These are phyloP conservation scores for Phialophora macrospora DNA, from an alignment of 2,329 filamentous ascomycete species.

Conservation along the genomic window DNA sequence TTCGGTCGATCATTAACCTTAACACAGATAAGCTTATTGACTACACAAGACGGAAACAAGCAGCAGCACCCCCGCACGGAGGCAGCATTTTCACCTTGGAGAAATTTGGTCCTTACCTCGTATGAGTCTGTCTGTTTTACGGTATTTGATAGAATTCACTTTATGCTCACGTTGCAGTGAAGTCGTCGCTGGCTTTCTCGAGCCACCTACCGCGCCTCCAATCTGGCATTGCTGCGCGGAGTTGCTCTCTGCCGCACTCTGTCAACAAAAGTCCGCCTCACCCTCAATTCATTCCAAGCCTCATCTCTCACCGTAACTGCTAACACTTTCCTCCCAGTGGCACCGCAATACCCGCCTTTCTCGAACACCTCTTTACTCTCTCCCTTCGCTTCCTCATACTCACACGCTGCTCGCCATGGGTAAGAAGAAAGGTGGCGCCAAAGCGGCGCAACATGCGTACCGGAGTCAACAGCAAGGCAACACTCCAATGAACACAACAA, in stretches of 20 bases:
- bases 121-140: slow-evolving; percentile 3
- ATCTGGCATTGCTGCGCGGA: slow-evolving; percentile 13
- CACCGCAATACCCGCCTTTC: slow-evolving; percentile 17
- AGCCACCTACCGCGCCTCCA: slow-evolving; percentile 1
- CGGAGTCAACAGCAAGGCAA: slow-evolving; percentile 1
- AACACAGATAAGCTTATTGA: slow-evolving; percentile 16
- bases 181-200: background rate
- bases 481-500: background rate
- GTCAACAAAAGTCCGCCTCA: slow-evolving; percentile 34
- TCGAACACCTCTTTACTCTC: slow-evolving; percentile 7
- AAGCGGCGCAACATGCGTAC: background rate
- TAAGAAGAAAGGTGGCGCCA: slow-evolving; percentile 3
- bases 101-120: background rate
- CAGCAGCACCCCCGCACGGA: background rate
- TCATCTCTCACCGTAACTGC: slow-evolving; percentile 10
- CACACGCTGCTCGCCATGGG: slow-evolving; percentile 13
- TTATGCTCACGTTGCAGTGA: background rate
- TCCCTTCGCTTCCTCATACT: background rate
- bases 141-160: background rate
- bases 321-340: slow-evolving; percentile 36
- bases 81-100: background rate
- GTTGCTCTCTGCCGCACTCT: slow-evolving; percentile 15
- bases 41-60: slow-evolving; percentile 3
- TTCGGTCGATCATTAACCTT: slow-evolving; percentile 16
- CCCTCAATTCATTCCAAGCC: slow-evolving; percentile 21